Evolutionary conservation across 202 grass and related monocot species (phyloP).

Genomic region (Musa balbisiana): DNA sequence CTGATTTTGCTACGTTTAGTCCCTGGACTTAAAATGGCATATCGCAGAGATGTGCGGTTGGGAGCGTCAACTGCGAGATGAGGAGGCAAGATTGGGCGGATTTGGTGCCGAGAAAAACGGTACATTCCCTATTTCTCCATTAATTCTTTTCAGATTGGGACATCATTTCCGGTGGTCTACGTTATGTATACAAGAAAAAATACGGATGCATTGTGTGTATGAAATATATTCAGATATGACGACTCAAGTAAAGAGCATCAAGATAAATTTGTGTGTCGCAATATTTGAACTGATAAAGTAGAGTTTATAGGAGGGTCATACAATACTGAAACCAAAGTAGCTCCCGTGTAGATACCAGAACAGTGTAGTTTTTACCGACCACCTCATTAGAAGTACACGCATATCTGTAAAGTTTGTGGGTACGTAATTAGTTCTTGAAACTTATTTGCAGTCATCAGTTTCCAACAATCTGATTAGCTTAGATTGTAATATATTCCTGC

Average conservation of each 20-base stretch:
- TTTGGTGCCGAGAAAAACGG: constrained; percentile 41
- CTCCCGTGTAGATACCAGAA: neutral
- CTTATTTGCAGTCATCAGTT: neutral
- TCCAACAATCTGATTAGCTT: neutral
- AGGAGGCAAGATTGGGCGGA: constrained; percentile 44
- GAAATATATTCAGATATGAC: no score
- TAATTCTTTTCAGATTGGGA: constrained; percentile 4
- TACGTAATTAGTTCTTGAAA: neutral
- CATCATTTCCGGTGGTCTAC: neutral
- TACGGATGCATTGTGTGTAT: no score
- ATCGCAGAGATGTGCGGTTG: constrained; percentile 66
- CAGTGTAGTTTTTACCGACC: neutral
- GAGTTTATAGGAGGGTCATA: no score
- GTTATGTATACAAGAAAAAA: no score
- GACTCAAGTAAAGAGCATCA: no score
- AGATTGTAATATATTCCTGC: no score
- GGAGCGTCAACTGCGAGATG: constrained; percentile 53
- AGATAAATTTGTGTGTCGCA: no score
- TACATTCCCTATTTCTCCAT: constrained; percentile 27
- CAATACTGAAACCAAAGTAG: no score
- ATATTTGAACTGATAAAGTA: no score
- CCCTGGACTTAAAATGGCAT: constrained; percentile 9
- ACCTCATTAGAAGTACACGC: neutral
- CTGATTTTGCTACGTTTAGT: constrained; percentile 15
- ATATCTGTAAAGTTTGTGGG: neutral